A percentile compares a stretch with the other conserved stretches of the same genome.
Conservation (phyloP, 83 land plant species). For the Diphasiastrum complanatum region DNA sequence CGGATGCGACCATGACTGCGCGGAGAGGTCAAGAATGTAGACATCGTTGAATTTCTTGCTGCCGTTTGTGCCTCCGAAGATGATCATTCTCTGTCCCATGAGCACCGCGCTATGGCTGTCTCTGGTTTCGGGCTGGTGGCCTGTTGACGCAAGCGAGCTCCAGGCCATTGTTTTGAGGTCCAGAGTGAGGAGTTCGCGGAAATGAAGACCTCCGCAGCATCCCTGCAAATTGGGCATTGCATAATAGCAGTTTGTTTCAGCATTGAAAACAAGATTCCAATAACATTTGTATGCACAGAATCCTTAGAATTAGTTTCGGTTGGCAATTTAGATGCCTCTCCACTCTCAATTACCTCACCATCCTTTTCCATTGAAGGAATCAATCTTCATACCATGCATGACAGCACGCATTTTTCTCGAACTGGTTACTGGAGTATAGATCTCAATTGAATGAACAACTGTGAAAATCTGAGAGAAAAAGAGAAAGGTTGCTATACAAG, state of each 20-base stretch:
- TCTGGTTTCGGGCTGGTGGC: constrained; percentile 53
- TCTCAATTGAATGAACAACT: background rate
- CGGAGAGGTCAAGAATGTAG: constrained; percentile 46
- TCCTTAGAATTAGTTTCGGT: too few species aligned
- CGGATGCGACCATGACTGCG: constrained; percentile 47
- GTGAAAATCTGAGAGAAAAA: constrained; percentile 1
- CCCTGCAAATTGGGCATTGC: constrained; percentile 34
- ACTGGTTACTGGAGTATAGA: background rate
- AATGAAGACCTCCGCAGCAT: constrained; percentile 71
- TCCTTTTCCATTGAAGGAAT: background rate
- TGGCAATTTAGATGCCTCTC: too few species aligned
- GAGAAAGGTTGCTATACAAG: background rate
- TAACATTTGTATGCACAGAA: too few species aligned
- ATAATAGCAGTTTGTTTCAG: too few species aligned
- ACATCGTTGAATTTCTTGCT: constrained; percentile 62
- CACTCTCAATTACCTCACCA: too few species aligned
- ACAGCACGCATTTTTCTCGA: too few species aligned
- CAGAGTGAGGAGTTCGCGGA: constrained; percentile 52
- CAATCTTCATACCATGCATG: background rate
- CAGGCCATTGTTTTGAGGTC: constrained; percentile 57
- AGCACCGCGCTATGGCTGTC: constrained; percentile 59
- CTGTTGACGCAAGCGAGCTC: constrained; percentile 42
- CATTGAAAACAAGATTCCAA: background rate
- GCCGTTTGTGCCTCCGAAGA: constrained; percentile 70
- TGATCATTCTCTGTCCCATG: constrained; percentile 49